These are phyloP conservation scores for Sutorius australiensis DNA, from an alignment of 768 basidiomycete species.

Conservation along the genomic window DNA sequence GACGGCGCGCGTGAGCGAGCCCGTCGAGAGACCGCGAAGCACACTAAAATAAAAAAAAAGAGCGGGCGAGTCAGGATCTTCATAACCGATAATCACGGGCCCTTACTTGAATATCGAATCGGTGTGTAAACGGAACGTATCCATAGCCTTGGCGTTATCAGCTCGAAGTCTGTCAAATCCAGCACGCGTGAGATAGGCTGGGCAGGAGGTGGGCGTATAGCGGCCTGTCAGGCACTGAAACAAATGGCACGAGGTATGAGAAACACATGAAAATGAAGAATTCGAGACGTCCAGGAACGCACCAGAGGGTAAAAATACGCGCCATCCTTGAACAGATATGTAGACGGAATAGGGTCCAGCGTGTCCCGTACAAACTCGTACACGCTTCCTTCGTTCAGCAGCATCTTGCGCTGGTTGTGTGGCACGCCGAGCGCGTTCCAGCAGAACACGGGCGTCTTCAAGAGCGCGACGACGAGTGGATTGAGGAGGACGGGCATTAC, in stretches of 20 bases:
- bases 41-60: slow-evolving; percentile 31
- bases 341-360: slow-evolving; percentile 45
- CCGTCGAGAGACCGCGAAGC: slow-evolving; percentile 39
- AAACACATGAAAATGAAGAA: background rate
- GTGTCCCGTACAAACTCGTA: slow-evolving; percentile 53
- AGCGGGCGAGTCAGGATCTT: background rate
- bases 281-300: slow-evolving; percentile 8
- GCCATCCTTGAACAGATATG: slow-evolving; percentile 53
- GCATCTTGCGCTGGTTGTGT: slow-evolving; percentile 59
- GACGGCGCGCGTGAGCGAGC: slow-evolving; percentile 57
- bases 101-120: slow-evolving; percentile 65
- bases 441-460: slow-evolving; percentile 48
- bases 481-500: slow-evolving; percentile 61
- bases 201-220: slow-evolving; percentile 58
- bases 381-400: slow-evolving; percentile 46
- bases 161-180: slow-evolving; percentile 57
- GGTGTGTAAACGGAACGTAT: slow-evolving; percentile 67
- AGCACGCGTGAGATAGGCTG: slow-evolving; percentile 57
- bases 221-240: slow-evolving; percentile 43
- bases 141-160: slow-evolving; percentile 41
- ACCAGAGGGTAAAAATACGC: slow-evolving; percentile 65
- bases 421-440: slow-evolving; percentile 84
- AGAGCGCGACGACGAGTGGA: slow-evolving; percentile 47
- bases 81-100: background rate
- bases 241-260: background rate